Evolutionary conservation across 2,329 filamentous ascomycete genomes (phyloP).

Genomic region (Sporothrix dimorphospora): DNA sequence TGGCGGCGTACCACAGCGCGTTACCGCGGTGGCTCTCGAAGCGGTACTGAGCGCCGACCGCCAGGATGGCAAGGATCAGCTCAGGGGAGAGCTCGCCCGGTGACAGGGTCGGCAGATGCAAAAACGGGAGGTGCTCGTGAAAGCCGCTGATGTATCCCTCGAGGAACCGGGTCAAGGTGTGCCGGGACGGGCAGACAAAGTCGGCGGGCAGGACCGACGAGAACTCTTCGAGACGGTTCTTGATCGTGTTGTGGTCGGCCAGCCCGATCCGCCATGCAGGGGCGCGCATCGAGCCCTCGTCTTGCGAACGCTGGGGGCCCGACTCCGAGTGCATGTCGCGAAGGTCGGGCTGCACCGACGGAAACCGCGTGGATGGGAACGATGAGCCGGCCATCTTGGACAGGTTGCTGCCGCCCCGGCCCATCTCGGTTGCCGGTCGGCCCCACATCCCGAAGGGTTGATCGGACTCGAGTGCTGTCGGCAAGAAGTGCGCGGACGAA

Average conservation of each 20-base stretch:
- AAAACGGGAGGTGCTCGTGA: constrained; percentile 60
- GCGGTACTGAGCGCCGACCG: constrained; percentile 68
- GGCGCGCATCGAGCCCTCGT: constrained; percentile 43
- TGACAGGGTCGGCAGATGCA: constrained; percentile 69
- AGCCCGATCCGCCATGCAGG: constrained; percentile 54
- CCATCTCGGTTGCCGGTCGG: constrained; percentile 46
- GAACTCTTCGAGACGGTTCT: constrained; percentile 64
- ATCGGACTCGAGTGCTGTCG: constrained; percentile 58
- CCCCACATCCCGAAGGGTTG: constrained; percentile 58
- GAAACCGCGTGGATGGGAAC: constrained; percentile 58
- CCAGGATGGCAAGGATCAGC: constrained; percentile 67
- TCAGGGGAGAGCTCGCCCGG: constrained; percentile 69
- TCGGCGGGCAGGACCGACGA: constrained; percentile 61
- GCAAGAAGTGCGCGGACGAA: constrained; percentile 58
- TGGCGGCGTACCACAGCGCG: constrained; percentile 64
- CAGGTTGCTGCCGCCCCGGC: constrained; percentile 41
- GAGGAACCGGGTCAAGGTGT: constrained; percentile 69
- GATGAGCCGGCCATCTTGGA: constrained; percentile 54
- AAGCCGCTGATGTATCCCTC: constrained; percentile 73
- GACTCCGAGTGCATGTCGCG: constrained; percentile 48
- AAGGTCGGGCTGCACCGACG: constrained; percentile 57
- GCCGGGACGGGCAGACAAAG: constrained; percentile 69
- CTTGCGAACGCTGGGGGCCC: constrained; percentile 43
- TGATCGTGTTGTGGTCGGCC: constrained; percentile 58
- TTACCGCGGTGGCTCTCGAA: constrained; percentile 63